Evolutionary conservation across 371 early-diverging fungal species (phyloP).

Genomic region (Rhizopus sp.): DNA sequence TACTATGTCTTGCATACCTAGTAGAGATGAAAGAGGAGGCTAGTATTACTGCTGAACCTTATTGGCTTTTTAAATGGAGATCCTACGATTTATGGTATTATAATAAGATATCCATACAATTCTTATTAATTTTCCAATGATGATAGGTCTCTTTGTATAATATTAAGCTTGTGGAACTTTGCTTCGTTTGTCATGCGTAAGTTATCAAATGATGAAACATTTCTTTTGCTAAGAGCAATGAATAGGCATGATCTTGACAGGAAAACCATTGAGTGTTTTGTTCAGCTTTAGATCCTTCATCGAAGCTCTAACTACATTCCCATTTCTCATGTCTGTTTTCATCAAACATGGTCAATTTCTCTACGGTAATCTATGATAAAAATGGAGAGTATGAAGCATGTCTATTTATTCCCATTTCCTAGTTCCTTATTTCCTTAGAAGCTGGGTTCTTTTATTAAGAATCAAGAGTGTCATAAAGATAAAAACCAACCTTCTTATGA

Average conservation of each 20-base stretch:
- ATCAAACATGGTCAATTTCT: slow-evolving; percentile 53
- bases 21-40: slow-evolving; percentile 64
- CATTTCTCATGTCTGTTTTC: slow-evolving; percentile 55
- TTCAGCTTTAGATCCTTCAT: slow-evolving; percentile 54
- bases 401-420: not conserved
- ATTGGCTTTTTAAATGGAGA: slow-evolving; percentile 65
- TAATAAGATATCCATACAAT: slow-evolving; percentile 2
- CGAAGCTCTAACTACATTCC: slow-evolving; percentile 55
- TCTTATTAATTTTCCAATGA: slow-evolving; percentile 11
- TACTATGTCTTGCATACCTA: slow-evolving; percentile 68
- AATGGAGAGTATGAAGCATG: not conserved
- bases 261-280: slow-evolving; percentile 34
- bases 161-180: slow-evolving; percentile 47
- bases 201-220: slow-evolving; percentile 5
- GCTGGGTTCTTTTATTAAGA: slow-evolving; percentile 58
- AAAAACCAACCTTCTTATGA: slow-evolving; percentile 56
- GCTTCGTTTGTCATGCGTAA: slow-evolving; percentile 48
- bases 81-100: slow-evolving; percentile 52
- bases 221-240: slow-evolving; percentile 17
- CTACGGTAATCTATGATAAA: slow-evolving; percentile 38
- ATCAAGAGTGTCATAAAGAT: slow-evolving; percentile 63
- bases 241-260: slow-evolving; percentile 34
- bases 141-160: slow-evolving; percentile 46
- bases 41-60: slow-evolving; percentile 47
- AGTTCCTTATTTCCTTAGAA: slow-evolving; percentile 67